Evolutionary conservation across 2,329 filamentous ascomycete genomes (phyloP), one percentile per base, ranked within the genome.

Genomic region (Penicillium oxalicum): DNA sequence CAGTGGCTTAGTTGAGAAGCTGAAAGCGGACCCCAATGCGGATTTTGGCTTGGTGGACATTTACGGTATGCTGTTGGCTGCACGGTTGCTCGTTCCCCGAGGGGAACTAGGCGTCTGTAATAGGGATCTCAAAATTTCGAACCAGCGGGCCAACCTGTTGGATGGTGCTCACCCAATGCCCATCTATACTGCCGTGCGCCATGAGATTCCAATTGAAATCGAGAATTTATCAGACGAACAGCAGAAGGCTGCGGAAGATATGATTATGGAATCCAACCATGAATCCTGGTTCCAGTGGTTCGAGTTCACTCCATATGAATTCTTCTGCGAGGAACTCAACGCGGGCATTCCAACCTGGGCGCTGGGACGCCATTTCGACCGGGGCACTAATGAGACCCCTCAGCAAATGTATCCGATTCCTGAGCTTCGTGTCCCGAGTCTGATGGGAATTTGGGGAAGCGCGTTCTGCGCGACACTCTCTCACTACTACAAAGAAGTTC

Each of bases 251-350:
- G 60, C 68, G 6, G 69, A 67, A 52, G 66, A 61, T 52, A 60
- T 69, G 2, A 72, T 75, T 51, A 73, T 69, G 34, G 72, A 75
- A 49, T 75, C 77, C 4, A 70, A 69, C 47, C 71, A 77, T 51
- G 86, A 94, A 61, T 79, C 89, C 2, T 97, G 91, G 88, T 98
- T 97, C 61, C 91, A 98, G 61, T 97, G 93, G 91, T 96, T 93
- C 58, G 93, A 98, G 63, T 86, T 91, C 61, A 94, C 89, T 0
- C 91, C 91, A 0, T 96, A 94, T 62, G 91, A 97, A 66, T 86
- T 96, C 65, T 96, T 93, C 68, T 95, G 90, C 59, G 91, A 97
- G 68, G 91, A 96, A 62, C 84, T 95, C 44, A 79, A 80, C 25
- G 90, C 91, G 2, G 91, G 93, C 3, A 96, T 98, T 52, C 93